A percentile compares a stretch with the other conserved stretches of the same genome.
phyloP scores from a whole-genome alignment of 2,329 filamentous ascomycete genomes.

The Neopestalotiopsis sp. region DNA sequence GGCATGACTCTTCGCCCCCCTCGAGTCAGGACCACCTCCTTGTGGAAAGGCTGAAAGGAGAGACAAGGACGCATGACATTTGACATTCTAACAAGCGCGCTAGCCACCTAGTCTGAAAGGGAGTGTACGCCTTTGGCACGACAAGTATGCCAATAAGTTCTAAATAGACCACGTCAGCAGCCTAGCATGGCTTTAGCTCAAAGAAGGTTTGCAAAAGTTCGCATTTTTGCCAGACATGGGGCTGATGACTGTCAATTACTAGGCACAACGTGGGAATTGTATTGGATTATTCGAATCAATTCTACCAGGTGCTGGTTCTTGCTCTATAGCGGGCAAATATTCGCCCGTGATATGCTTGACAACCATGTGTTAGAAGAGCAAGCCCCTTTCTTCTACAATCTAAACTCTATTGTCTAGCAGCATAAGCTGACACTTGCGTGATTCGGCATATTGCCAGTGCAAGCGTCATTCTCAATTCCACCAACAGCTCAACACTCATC shows the following conservation, averaged over 20 bases:
- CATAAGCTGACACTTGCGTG: background rate
- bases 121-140: constrained; percentile 7
- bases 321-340: too few species aligned
- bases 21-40: background rate
- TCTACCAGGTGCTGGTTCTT: too few species aligned
- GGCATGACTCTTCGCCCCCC: background rate
- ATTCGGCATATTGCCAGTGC: background rate
- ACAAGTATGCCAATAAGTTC: background rate
- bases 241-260: background rate
- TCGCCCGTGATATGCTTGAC: too few species aligned
- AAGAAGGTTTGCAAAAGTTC: background rate
- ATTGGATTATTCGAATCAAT: too few species aligned
- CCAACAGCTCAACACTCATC: constrained; percentile 4
- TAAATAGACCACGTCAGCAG: background rate
- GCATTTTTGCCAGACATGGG: background rate
- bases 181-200: background rate
- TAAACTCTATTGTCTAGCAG: background rate
- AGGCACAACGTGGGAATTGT: background rate
- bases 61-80: background rate
- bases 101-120: background rate
- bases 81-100: background rate
- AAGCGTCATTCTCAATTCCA: background rate
- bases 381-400: background rate
- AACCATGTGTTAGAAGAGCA: background rate
- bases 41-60: background rate